Base-by-base conservation (phyloP, 352 stramenopile genomes). In the Phytophthora rubi region DNA sequence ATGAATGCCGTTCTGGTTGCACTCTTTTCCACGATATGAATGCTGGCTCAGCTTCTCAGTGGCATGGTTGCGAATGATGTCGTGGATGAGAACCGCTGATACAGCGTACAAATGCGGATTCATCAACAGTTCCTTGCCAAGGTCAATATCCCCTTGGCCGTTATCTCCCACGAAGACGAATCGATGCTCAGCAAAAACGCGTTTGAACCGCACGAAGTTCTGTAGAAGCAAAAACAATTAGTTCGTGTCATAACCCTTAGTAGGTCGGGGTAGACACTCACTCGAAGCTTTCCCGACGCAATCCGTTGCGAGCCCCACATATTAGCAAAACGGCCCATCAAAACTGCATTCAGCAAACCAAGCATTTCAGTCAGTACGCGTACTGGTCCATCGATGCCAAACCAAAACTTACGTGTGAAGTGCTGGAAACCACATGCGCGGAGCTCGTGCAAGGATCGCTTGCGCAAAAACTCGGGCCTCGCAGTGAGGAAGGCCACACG, bases 91-190 rank as follows among this genome's bases (percentile, higher is more conserved):
- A 48, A 94, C 87, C 18, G 75, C 75, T 0, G 75, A 79, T 35
- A 91, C 83, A 1, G 73, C 68, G 65, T 91, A 91, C 61, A 82
- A 65, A 8, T 81, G 59, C 1, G 85, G 82, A 15, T 85, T 65
- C 44, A 66, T 68, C 35, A 94, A 65, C 55, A 94, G 65, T 45
- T 82, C 73, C 70, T 92, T 93, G 74, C 87, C 87, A 23, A 94
- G 62, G 42, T 93, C 85, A 32, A 94, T 94, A 62, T 94, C 87
- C 15, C 87, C 85, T 55, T 94, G 87, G 4, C 87, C 87, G 39
- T 94, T 94, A 66, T 94, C 87, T 4, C 87, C 87, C 30, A 94
- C 86, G 42, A 94, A 94, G 21, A 94, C 76, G 55, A 93, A 94
- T 16, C 74, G 83, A 35, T 91, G 77, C 58, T 94, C 87, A 35